Conservation (phyloP, 176 grass and related monocot species). For the Metroxylon sagu region DNA sequence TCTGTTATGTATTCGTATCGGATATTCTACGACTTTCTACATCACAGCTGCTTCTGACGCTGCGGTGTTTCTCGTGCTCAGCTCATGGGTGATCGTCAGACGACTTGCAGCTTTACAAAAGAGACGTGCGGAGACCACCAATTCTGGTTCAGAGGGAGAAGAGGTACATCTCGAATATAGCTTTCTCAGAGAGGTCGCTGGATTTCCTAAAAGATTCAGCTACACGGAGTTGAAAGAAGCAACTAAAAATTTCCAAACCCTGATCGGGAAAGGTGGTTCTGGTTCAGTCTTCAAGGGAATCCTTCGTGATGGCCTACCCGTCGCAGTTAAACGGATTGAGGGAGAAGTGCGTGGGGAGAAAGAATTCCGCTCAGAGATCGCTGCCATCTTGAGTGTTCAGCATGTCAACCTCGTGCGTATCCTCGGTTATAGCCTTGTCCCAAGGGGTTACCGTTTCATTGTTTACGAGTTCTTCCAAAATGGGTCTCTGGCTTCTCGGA, state of each 20-base stretch:
- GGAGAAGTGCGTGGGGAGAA: too few species aligned
- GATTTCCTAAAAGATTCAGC: background rate
- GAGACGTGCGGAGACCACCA: background rate
- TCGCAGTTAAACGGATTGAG: too few species aligned
- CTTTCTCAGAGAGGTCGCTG: background rate
- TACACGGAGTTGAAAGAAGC: slow-evolving; percentile 8
- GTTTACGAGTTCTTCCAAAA: slow-evolving; percentile 8
- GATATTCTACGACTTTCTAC: too few species aligned
- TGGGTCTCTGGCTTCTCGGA: background rate
- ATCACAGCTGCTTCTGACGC: background rate
- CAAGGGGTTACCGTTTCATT: background rate
- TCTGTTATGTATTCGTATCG: background rate
- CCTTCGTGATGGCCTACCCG: background rate
- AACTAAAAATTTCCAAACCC: slow-evolving; percentile 1
- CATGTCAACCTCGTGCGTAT: background rate
- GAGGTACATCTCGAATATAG: background rate
- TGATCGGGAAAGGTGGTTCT: slow-evolving; percentile 3
- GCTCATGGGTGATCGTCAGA: background rate
- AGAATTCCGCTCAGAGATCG: slow-evolving; percentile 6
- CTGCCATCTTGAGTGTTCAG: slow-evolving; percentile 3
- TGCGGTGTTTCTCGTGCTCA: background rate
- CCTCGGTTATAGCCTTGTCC: background rate
- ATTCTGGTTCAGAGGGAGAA: background rate
- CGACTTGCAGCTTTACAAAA: background rate
- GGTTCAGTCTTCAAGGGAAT: slow-evolving; percentile 12